phyloP scores from a whole-genome alignment of 371 early-diverging fungal genomes.

The Haplosporangium sp. region DNA sequence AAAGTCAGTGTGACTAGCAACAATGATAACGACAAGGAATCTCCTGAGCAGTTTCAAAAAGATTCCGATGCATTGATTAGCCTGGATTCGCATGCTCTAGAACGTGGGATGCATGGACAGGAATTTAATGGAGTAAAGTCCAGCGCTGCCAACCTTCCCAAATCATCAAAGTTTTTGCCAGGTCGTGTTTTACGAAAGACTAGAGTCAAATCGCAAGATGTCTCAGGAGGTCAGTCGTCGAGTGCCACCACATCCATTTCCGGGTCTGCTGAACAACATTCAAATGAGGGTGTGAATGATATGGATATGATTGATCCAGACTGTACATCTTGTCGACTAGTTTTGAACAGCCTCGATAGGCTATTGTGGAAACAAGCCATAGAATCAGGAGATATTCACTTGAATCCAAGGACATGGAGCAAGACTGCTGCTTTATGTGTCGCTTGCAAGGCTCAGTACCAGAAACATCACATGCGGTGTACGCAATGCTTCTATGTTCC shows the following conservation, averaged over 20 bases:
- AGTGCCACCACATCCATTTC: background rate
- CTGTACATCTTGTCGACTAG: slow-evolving; percentile 50
- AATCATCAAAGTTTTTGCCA: slow-evolving; percentile 45
- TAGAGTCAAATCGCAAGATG: slow-evolving; percentile 9
- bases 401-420: slow-evolving; percentile 52
- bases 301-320: slow-evolving; percentile 23
- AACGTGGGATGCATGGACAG: slow-evolving; percentile 17
- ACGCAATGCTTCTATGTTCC: slow-evolving; percentile 54
- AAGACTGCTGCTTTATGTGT: slow-evolving; percentile 37
- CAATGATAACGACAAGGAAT: background rate
- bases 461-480: slow-evolving; percentile 37
- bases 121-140: background rate
- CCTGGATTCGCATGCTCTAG: slow-evolving; percentile 13
- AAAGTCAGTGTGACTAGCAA: too few relatives aligned
- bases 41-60: background rate
- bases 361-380: slow-evolving; percentile 31
- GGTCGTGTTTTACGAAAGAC: slow-evolving; percentile 42
- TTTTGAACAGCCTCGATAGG: slow-evolving; percentile 19
- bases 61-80: background rate
- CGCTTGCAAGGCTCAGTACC: slow-evolving; percentile 35
- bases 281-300: background rate
- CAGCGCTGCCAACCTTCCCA: slow-evolving; percentile 28
- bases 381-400: slow-evolving; percentile 17
- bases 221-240: background rate
- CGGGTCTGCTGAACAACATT: background rate